phyloP scores from a whole-genome alignment of 352 stramenopile species.

The Halophytophthora batemanensis region DNA sequence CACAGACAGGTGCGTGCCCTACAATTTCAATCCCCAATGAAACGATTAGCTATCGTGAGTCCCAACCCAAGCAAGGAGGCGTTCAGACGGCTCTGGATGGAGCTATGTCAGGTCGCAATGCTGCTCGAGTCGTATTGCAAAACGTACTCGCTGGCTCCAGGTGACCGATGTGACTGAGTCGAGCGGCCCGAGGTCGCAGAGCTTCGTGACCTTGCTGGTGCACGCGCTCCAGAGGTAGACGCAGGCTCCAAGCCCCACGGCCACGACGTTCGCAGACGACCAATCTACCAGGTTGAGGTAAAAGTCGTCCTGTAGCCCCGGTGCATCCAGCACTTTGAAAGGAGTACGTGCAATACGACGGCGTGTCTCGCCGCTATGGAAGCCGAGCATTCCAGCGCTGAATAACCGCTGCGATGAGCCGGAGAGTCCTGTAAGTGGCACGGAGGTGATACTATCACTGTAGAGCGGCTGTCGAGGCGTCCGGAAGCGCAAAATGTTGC shows the following conservation, averaged over 20 bases:
- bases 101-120: too few relatives aligned
- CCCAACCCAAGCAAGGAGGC: too few relatives aligned
- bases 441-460: conserved; percentile 53
- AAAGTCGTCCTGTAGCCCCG: conserved; percentile 96
- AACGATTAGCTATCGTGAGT: too few relatives aligned
- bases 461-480: conserved; percentile 55
- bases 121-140: too few relatives aligned
- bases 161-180: conserved; percentile 92
- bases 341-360: conserved; percentile 91
- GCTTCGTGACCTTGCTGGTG: conserved; percentile 91
- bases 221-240: conserved; percentile 96
- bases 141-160: conserved; percentile 88
- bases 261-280: conserved; percentile 94
- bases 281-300: conserved; percentile 98
- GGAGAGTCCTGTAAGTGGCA: conserved; percentile 44
- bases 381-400: conserved; percentile 11
- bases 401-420: conserved; percentile 32
- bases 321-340: conserved; percentile 98
- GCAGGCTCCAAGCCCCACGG: conserved; percentile 90
- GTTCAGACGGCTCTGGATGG: too few relatives aligned
- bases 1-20: conserved; percentile 91
- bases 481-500: conserved; percentile 79
- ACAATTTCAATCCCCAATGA: background rate
- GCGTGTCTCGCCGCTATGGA: conserved; percentile 26
- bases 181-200: conserved; percentile 79